Conservation (phyloP, 192 early-diverging fungal species). For the Geranomyces variabilis region DNA sequence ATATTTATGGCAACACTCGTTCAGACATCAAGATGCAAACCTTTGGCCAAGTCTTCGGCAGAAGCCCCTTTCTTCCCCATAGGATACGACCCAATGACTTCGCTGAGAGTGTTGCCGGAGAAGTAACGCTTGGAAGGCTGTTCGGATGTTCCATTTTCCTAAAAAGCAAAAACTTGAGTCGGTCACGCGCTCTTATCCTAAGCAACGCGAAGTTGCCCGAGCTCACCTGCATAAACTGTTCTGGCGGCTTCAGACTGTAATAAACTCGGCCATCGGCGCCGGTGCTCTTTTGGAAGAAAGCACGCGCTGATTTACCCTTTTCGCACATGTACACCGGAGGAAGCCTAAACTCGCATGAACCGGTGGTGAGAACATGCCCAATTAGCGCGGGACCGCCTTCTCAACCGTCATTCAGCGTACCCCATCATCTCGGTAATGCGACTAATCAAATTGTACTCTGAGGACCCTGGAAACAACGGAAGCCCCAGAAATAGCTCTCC, state of each 20-base stretch:
- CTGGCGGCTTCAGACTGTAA: constrained; percentile 77
- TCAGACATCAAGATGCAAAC: constrained; percentile 38
- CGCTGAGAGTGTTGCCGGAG: constrained; percentile 78
- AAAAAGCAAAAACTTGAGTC: constrained; percentile 2
- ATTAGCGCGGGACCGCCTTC: neutral
- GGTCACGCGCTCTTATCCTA: neutral
- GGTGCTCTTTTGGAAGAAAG: constrained; percentile 79
- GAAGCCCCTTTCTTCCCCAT: constrained; percentile 69
- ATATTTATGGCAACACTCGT: neutral
- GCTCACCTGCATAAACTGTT: constrained; percentile 69
- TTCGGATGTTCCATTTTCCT: constrained; percentile 81
- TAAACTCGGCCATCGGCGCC: constrained; percentile 49
- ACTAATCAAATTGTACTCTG: constrained; percentile 94
- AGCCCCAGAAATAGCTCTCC: constrained; percentile 94
- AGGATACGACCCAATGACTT: constrained; percentile 88
- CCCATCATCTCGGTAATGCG: constrained; percentile 95
- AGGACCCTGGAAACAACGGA: constrained; percentile 93
- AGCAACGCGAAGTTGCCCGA: neutral
- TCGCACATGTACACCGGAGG: constrained; percentile 94
- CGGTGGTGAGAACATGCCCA: neutral
- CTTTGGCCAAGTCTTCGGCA: constrained; percentile 73
- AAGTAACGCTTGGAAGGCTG: constrained; percentile 95
- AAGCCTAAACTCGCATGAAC: constrained; percentile 39
- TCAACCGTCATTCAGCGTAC: constrained; percentile 36
- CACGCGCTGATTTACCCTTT: constrained; percentile 82